phyloP scores from a whole-genome alignment of 208 protist species.

The Trypanosomatidae sp. region DNA sequence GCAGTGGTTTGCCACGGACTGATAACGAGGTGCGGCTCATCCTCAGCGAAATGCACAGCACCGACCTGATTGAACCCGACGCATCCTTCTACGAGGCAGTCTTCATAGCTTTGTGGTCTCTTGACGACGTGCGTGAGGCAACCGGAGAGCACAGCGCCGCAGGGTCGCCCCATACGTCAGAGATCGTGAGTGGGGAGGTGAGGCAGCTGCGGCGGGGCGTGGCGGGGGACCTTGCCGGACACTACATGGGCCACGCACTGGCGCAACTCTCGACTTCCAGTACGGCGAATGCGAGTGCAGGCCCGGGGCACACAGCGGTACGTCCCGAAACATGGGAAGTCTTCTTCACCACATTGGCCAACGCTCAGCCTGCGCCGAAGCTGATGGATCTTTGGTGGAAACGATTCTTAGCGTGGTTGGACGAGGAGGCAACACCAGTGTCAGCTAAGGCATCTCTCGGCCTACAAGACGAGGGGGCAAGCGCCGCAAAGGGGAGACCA shows the following conservation, averaged over 20 bases:
- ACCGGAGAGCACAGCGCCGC: not conserved
- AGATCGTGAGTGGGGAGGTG: constrained; percentile 30
- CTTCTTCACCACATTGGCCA: constrained; percentile 53
- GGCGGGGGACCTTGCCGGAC: constrained; percentile 49
- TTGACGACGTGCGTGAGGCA: constrained; percentile 5
- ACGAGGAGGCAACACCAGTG: not conserved
- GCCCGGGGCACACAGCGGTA: constrained; percentile 7
- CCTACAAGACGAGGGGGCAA: not conserved
- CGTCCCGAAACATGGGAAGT: constrained; percentile 47
- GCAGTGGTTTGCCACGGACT: constrained; percentile 30
- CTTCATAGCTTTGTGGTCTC: constrained; percentile 23
- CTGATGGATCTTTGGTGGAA: constrained; percentile 84
- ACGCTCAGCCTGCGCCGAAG: constrained; percentile 59
- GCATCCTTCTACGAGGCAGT: constrained; percentile 46
- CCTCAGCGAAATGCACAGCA: constrained; percentile 45
- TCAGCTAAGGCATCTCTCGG: constrained; percentile 8
- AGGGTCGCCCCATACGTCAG: not conserved
- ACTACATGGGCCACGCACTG: constrained; percentile 76
- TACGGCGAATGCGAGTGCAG: not conserved
- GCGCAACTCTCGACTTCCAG: constrained; percentile 10
- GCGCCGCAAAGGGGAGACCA: constrained; percentile 6
- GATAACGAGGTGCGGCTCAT: constrained; percentile 46
- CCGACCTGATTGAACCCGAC: constrained; percentile 55
- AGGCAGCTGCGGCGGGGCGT: constrained; percentile 22
- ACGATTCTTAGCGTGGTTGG: constrained; percentile 35